These are phyloP conservation scores for Talaromyces sp. DNA, from an alignment of 2,329 filamentous ascomycete species.

Conservation along the genomic window DNA sequence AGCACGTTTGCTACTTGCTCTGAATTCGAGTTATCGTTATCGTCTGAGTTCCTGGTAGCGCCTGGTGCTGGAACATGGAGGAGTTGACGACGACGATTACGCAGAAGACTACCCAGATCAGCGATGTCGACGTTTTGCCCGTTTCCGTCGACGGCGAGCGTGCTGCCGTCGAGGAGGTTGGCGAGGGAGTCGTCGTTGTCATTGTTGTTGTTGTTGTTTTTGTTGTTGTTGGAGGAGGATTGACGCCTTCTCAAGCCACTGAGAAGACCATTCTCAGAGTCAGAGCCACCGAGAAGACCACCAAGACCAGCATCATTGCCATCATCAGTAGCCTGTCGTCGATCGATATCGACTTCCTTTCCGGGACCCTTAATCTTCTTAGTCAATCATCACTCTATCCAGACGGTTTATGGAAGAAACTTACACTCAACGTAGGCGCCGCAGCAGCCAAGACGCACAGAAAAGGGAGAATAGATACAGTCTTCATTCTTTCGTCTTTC, in stretches of 20 bases:
- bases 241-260: not conserved
- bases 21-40: not conserved
- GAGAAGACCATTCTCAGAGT: not conserved
- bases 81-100: not conserved
- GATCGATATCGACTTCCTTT: not conserved
- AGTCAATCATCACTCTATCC: not conserved
- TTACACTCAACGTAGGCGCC: slow-evolving; percentile 1
- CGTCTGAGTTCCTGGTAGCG: not conserved
- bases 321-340: not conserved
- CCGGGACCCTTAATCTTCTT: not conserved
- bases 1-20: not conserved
- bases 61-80: not conserved
- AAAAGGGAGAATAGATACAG: not conserved
- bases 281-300: not conserved
- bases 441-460: slow-evolving; percentile 1
- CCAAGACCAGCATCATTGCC: not conserved
- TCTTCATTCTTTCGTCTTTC: too few relatives aligned
- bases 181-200: not conserved
- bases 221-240: not conserved
- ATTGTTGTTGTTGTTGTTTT: too few relatives aligned
- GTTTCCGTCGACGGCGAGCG: not conserved
- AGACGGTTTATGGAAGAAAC: not conserved
- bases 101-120: not conserved
- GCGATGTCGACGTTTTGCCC: not conserved
- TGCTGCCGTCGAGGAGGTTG: not conserved